phyloP scores from a whole-genome alignment of 495 filamentous ascomycete genomes.

The Xylaria intraflava region DNA sequence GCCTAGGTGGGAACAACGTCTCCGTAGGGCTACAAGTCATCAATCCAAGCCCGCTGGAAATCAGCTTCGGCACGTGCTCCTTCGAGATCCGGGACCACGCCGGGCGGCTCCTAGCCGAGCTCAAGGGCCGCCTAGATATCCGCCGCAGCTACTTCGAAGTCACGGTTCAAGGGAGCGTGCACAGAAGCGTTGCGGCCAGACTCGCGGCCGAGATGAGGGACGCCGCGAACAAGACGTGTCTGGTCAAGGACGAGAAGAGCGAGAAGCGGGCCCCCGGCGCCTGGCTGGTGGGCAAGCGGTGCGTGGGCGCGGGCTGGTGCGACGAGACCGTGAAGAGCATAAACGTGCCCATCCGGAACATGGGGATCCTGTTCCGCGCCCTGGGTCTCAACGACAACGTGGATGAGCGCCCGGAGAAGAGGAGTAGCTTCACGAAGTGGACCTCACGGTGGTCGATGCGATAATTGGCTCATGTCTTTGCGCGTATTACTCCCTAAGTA shows the following conservation, averaged over 20 bases:
- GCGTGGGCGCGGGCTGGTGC: slow-evolving; percentile 23
- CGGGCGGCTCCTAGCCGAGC: slow-evolving; percentile 17
- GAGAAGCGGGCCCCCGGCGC: not conserved
- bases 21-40: slow-evolving; percentile 12
- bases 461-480: too few relatives aligned
- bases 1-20: not conserved
- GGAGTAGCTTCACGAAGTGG: not conserved
- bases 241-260: not conserved
- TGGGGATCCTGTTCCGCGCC: slow-evolving; percentile 10
- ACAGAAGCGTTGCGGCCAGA: slow-evolving; percentile 1
- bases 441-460: not conserved
- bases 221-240: not conserved
- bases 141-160: slow-evolving; percentile 8
- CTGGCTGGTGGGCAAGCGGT: slow-evolving; percentile 16
- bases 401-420: not conserved
- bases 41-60: slow-evolving; percentile 27
- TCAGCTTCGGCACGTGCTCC: slow-evolving; percentile 24
- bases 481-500: too few relatives aligned
- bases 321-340: slow-evolving; percentile 20
- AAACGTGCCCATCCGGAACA: slow-evolving; percentile 14
- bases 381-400: slow-evolving; percentile 4
- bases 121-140: slow-evolving; percentile 24
- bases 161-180: slow-evolving; percentile 11
- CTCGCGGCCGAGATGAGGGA: slow-evolving; percentile 6
- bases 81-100: slow-evolving; percentile 21